phyloP scores from a whole-genome alignment of 2,329 filamentous ascomycete species.

The Raffaelea ambrosiae region DNA sequence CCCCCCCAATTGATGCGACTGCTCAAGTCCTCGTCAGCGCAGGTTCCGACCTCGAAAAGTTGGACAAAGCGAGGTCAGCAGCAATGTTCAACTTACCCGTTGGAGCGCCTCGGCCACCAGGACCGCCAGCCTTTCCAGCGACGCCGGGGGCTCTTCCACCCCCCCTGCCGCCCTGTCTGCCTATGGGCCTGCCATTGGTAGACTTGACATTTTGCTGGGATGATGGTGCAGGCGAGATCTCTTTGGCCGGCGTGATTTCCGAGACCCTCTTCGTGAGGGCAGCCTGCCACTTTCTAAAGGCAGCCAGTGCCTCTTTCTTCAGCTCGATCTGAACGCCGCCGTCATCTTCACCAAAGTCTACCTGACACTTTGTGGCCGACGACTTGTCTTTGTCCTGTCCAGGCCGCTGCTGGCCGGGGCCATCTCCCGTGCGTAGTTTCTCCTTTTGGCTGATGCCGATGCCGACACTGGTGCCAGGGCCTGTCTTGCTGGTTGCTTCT shows the following conservation, averaged over 20 bases:
- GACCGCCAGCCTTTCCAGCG: background rate
- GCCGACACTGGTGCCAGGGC: too few relatives aligned
- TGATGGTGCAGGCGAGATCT: slow-evolving; percentile 18
- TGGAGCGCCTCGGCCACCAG: background rate
- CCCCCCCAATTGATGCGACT: background rate
- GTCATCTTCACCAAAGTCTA: slow-evolving; percentile 52
- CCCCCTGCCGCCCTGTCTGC: background rate
- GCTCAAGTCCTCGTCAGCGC: too few relatives aligned
- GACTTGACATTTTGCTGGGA: slow-evolving; percentile 12
- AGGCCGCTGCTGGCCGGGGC: too few relatives aligned
- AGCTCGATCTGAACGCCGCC: slow-evolving; percentile 43
- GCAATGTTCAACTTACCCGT: slow-evolving; percentile 7
- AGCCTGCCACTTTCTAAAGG: slow-evolving; percentile 76
- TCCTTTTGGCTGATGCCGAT: too few relatives aligned
- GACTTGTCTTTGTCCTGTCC: too few relatives aligned
- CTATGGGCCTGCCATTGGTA: background rate
- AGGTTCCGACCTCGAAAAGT: too few relatives aligned
- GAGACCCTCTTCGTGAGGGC: slow-evolving; percentile 61
- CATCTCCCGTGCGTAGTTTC: too few relatives aligned
- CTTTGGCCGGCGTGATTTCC: slow-evolving; percentile 51
- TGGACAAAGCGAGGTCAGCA: too few relatives aligned
- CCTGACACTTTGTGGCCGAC: background rate
- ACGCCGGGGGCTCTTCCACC: background rate
- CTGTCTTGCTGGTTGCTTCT: background rate
- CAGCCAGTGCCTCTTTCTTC: slow-evolving; percentile 58